Conservation (phyloP, 345 rosid species). For the Aurinia saxatilis region DNA sequence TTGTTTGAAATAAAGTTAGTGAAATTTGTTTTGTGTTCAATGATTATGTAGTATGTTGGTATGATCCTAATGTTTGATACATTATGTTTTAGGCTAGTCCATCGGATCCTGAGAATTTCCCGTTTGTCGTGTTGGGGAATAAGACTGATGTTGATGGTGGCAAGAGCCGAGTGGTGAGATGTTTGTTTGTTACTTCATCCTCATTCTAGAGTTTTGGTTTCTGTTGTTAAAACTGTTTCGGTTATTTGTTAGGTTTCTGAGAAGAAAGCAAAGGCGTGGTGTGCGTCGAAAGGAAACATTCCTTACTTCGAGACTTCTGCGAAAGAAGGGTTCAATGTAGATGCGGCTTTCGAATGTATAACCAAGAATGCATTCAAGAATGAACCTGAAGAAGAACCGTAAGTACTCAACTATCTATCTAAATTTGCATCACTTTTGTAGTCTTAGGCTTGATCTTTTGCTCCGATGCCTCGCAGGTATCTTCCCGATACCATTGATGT, state of each 20-base stretch:
- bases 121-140: slow-evolving; percentile 83
- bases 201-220: too few species aligned
- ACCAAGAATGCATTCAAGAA: slow-evolving; percentile 85
- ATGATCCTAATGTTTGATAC: too few species aligned
- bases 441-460: not conserved
- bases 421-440: not conserved
- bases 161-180: slow-evolving; percentile 80
- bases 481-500: slow-evolving; percentile 76
- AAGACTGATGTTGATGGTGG: slow-evolving; percentile 83
- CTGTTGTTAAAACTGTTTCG: too few species aligned
- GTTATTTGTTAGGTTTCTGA: slow-evolving; percentile 54
- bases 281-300: slow-evolving; percentile 86
- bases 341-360: slow-evolving; percentile 74
- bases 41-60: too few species aligned
- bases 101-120: slow-evolving; percentile 80
- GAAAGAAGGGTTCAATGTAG: slow-evolving; percentile 86
- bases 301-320: slow-evolving; percentile 94
- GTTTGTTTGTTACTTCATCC: not conserved
- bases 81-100: slow-evolving; percentile 71
- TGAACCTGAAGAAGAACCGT: slow-evolving; percentile 87
- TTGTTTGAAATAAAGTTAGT: too few species aligned
- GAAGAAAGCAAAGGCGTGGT: slow-evolving; percentile 93
- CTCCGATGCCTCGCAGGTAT: slow-evolving; percentile 34
- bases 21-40: too few species aligned
- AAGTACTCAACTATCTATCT: slow-evolving; percentile 18